phyloP scores from a whole-genome alignment of 768 basidiomycete species.

The Rhizopogon vesiculosus region DNA sequence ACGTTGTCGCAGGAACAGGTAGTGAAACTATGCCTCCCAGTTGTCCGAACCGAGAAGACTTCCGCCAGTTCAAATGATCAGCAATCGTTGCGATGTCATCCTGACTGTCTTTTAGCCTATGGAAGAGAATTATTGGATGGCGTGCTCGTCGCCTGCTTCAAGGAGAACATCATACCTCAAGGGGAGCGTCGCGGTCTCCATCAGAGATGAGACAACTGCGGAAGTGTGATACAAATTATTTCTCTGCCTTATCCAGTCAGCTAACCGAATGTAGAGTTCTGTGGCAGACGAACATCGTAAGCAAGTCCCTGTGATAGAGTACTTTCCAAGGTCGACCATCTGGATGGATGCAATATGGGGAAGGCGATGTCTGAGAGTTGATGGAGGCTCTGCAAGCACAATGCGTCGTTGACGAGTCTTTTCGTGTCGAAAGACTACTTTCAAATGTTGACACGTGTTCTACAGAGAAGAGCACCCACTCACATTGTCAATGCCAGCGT shows the following conservation, averaged over 20 bases:
- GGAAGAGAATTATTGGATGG: not conserved
- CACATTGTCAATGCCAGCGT: slow-evolving; percentile 40
- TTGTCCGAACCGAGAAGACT: slow-evolving; percentile 47
- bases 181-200: slow-evolving; percentile 57
- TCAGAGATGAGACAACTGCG: slow-evolving; percentile 52
- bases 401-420: slow-evolving; percentile 56
- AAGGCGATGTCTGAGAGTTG: slow-evolving; percentile 47
- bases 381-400: slow-evolving; percentile 47
- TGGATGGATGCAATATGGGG: slow-evolving; percentile 42
- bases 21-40: slow-evolving; percentile 52
- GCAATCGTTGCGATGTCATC: slow-evolving; percentile 42
- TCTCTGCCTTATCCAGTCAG: slow-evolving; percentile 18
- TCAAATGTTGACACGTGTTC: slow-evolving; percentile 8
- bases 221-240: slow-evolving; percentile 45
- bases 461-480: slow-evolving; percentile 15
- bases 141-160: not conserved
- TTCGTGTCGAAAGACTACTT: slow-evolving; percentile 32
- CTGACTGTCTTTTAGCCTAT: slow-evolving; percentile 29
- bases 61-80: slow-evolving; percentile 48
- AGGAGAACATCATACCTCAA: slow-evolving; percentile 39
- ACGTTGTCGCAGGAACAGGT: slow-evolving; percentile 23
- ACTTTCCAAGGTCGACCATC: slow-evolving; percentile 33
- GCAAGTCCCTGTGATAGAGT: slow-evolving; percentile 20
- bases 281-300: slow-evolving; percentile 23
- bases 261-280: slow-evolving; percentile 12